Conservation (phyloP, 129 eudicot genomes). For the Tagetes patula region DNA sequence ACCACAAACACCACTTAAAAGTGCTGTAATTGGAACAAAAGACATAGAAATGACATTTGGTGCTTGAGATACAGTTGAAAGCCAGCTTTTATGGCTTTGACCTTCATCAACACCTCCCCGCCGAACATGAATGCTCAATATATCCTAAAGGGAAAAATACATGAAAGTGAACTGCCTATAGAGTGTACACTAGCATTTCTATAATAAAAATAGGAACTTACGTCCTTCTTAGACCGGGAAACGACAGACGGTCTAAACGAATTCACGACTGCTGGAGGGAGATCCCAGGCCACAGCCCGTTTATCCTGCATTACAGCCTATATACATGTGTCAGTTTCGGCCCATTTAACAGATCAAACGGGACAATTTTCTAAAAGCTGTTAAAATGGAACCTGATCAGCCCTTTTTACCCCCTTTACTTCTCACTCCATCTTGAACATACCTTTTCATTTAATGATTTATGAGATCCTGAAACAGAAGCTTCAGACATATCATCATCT, state of each 20-base stretch:
- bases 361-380: not conserved
- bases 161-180: not conserved
- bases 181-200: not conserved
- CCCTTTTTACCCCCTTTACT: not conserved
- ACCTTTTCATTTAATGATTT: constrained; percentile 59
- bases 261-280: not conserved
- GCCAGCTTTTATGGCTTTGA: constrained; percentile 85
- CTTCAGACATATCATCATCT: constrained; percentile 58
- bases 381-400: not conserved
- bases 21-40: constrained; percentile 83
- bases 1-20: constrained; percentile 83
- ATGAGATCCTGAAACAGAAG: constrained; percentile 36
- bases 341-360: not conserved
- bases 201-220: not conserved
- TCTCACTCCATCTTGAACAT: constrained; percentile 6
- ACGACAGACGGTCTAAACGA: not conserved
- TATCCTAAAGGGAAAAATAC: constrained; percentile 52
- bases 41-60: constrained; percentile 93
- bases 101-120: constrained; percentile 89
- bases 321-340: not conserved
- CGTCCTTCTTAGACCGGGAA: constrained; percentile 10
- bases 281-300: constrained; percentile 13
- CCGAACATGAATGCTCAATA: constrained; percentile 70
- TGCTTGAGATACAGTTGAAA: constrained; percentile 81
- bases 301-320: not conserved